Percentiles rank a stretch among this genome's conserved stretches.
Evolutionary conservation across 2,329 filamentous ascomycete genomes (phyloP).

Genomic region (Sclerotinia trifoliorum): DNA sequence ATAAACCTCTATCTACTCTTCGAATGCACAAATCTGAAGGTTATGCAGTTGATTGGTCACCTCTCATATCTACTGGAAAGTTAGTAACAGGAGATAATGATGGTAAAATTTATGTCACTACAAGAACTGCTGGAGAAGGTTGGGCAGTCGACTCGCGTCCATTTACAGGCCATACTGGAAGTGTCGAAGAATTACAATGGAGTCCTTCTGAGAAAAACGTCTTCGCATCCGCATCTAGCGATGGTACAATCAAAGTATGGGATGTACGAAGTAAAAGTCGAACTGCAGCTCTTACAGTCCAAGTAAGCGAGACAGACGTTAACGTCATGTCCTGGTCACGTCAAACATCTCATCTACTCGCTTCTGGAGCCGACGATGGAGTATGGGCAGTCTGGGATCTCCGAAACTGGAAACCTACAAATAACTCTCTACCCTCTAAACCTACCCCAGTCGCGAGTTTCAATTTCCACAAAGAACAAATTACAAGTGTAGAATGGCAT

Average conservation of each 20-base stretch:
- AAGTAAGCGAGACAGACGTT: constrained; percentile 81
- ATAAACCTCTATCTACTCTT: constrained; percentile 84
- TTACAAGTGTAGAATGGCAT: constrained; percentile 96
- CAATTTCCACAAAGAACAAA: constrained; percentile 92
- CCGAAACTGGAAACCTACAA: constrained; percentile 81
- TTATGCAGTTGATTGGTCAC: constrained; percentile 97
- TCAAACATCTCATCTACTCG: constrained; percentile 83
- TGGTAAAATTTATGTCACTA: constrained; percentile 85
- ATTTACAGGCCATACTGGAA: constrained; percentile 79
- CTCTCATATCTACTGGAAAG: constrained; percentile 74
- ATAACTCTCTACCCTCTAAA: constrained; percentile 47
- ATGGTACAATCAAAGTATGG: constrained; percentile 95
- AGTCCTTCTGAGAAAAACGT: constrained; percentile 89
- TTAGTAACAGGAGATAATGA: constrained; percentile 89
- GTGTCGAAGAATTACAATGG: constrained; percentile 96
- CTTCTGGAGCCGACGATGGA: constrained; percentile 89
- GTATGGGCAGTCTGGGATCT: constrained; percentile 96
- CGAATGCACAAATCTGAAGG: constrained; percentile 91
- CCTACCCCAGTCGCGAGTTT: constrained; percentile 89
- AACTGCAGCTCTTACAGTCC: constrained; percentile 81
- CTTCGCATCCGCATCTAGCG: constrained; percentile 89
- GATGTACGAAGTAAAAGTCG: constrained; percentile 88
- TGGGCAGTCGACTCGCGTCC: constrained; percentile 84
- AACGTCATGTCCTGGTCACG: constrained; percentile 97
- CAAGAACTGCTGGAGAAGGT: constrained; percentile 79